Evolutionary conservation across 129 eudicot species (phyloP).

Genomic region (Flaveria bidentis): DNA sequence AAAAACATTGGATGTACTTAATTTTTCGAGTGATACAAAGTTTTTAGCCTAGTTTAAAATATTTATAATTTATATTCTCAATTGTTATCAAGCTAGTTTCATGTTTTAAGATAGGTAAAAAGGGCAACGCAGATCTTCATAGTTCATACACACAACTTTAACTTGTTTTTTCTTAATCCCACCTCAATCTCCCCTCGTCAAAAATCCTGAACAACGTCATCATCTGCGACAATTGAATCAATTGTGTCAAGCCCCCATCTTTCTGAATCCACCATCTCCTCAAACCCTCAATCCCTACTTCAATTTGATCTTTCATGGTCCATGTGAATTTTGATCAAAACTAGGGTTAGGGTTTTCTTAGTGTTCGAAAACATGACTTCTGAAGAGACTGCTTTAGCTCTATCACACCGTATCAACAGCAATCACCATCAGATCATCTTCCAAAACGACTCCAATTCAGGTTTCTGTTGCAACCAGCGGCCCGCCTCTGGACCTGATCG

Average conservation of each 20-base stretch:
- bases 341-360: slow-evolving; percentile 31
- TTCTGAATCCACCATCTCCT: slow-evolving; percentile 9
- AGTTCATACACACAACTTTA: too few relatives aligned
- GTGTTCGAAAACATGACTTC: slow-evolving; percentile 39
- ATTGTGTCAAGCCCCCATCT: background rate
- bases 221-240: slow-evolving; percentile 18
- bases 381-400: slow-evolving; percentile 50
- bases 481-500: slow-evolving; percentile 30
- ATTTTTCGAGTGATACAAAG: too few relatives aligned
- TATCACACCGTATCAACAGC: slow-evolving; percentile 26
- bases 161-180: too few relatives aligned
- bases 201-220: slow-evolving; percentile 3
- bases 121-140: too few relatives aligned
- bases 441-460: slow-evolving; percentile 36
- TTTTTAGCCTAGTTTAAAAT: too few relatives aligned
- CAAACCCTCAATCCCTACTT: slow-evolving; percentile 9
- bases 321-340: background rate
- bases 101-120: too few relatives aligned
- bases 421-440: slow-evolving; percentile 54
- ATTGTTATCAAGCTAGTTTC: too few relatives aligned
- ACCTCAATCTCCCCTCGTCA: background rate
- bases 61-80: too few relatives aligned
- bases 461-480: slow-evolving; percentile 42
- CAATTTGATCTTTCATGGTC: slow-evolving; percentile 17
- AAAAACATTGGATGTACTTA: too few relatives aligned